Base-by-base conservation (phyloP, 306 rosid genomes). In the Rubus idaeus region DNA sequence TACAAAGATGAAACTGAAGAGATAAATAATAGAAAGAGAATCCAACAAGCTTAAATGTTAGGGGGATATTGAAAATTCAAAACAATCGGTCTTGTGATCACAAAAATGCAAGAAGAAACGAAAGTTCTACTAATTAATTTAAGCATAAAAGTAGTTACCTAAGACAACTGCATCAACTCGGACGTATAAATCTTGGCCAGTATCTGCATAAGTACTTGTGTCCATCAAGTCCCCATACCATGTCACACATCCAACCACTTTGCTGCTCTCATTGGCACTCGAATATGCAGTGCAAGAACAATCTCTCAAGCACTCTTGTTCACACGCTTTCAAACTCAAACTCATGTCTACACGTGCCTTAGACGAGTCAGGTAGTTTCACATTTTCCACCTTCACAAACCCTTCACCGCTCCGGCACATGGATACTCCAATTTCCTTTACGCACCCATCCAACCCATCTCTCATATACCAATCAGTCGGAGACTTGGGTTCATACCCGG, bases 401-500 rank as follows among this genome's bases (percentile, higher is more conserved):
- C 97, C 94, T 74, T 89, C 97, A 5, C 94, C 92, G 7, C 35
- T 77, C 5, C 51, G 64, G 20, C 94, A 91, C 53, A 73, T 10
- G 2, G 73, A 52, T 2, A 0, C 73, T 18, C 78, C 83, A 6
- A 12, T 52, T 23, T 69, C 84, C 64, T 88, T 86, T 37, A 81
- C 64, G 23, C 96, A 91, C 21, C 96, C 96, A 13, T 74, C 83
- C 20, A 84, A 68, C 17, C 78, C 70, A 17, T 79, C 85, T 70
- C 79, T 75, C 5, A 86, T 10, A 23, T 67, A 52, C 93, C 93
- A 84, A 8, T 76, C 75, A 0, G 7, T 53, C 1, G 79, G 42
- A 1, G 45, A 65, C 42, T 46, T 78, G 21, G 93, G 91, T 68
- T 89, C 86, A 70, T 81, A 86, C 2, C 96, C 91, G 0, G 89